Percentiles rank a stretch among this genome's conserved stretches.
Conservation (phyloP, 495 filamentous ascomycete genomes). For the Chlorociboria aeruginascens region DNA sequence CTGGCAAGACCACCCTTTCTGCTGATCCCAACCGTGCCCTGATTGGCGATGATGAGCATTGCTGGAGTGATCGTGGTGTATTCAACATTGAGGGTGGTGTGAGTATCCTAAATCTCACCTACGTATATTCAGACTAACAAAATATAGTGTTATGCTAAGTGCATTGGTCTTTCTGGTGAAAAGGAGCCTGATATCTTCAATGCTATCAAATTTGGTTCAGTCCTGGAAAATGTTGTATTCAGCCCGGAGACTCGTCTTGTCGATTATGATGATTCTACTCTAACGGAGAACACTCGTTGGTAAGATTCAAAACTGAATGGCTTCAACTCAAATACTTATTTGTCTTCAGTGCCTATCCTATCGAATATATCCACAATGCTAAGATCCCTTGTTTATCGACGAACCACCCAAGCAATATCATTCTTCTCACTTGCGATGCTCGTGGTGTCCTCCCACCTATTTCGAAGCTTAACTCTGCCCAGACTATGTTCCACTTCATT, state of each 20-base stretch:
- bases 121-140: conserved; percentile 3
- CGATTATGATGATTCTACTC: conserved; percentile 86
- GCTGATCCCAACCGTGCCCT: conserved; percentile 92
- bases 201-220: conserved; percentile 92
- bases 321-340: no score
- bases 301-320: no score
- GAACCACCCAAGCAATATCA: conserved; percentile 91
- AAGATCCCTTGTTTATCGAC: conserved; percentile 88
- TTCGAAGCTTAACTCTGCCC: conserved; percentile 88
- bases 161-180: conserved; percentile 92
- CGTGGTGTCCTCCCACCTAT: conserved; percentile 96
- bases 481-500: conserved; percentile 99
- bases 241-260: conserved; percentile 79
- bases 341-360: conserved; percentile 63
- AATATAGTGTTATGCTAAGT: conserved; percentile 83
- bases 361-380: conserved; percentile 97
- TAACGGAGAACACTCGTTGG: conserved; percentile 95
- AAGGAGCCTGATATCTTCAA: conserved; percentile 98
- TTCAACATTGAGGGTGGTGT: conserved; percentile 98
- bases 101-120: conserved; percentile 3
- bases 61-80: conserved; percentile 92
- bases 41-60: conserved; percentile 99
- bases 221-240: conserved; percentile 98
- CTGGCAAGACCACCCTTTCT: conserved; percentile 96
- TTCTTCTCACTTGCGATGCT: conserved; percentile 95